Evolutionary conservation across 352 stramenopile genomes (phyloP), one percentile per base, ranked within the genome.

Genomic region (Aphanomyces invadans): DNA sequence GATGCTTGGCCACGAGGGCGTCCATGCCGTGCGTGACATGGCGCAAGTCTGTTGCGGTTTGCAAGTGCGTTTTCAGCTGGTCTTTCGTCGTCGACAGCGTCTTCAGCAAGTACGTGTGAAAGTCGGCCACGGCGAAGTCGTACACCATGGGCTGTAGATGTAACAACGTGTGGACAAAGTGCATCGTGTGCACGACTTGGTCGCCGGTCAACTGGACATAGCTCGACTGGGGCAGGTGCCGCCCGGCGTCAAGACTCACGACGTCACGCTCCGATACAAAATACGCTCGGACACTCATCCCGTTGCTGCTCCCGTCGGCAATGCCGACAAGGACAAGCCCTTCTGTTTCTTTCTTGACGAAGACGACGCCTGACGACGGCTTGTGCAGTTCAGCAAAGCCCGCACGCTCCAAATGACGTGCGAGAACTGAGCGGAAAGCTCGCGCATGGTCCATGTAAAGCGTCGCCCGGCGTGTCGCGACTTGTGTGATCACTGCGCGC

Each of bases 251-350:
- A 5, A 67, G 26, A 33, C 60, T 67, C 25, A 67, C 60, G 15
- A 67, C 60, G 36, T 67, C 60, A 33, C 60, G 60, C 49, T 67
- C 60, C 60, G 60, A 67, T 23, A 67, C 60, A 49, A 67, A 67
- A 23, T 38, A 32, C 31, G 60, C 60, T 0, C 60, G 32, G 0
- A 67, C 29, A 12, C 42, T 25, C 32, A 26, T n/a, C 46, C 38
- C 48, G 42, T 9, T 63, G 10, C n/a, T n/a, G n/a, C 17, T 57
- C 11, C 44, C 3, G n/a, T 57, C 17, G 7, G 4, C 11, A 11
- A 67, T 12, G 32, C 57, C 60, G n/a, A 67, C 26, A 3, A 67
- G 28, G 15, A 67, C 38, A 15, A 67, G 25, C 4, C 60, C 60
- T n/a, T 44, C 60, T 21, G 32, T 48, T 10, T 26, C 60, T 23